These are phyloP conservation scores for Lentinula boryana DNA, from an alignment of 768 basidiomycete species.

Conservation along the genomic window DNA sequence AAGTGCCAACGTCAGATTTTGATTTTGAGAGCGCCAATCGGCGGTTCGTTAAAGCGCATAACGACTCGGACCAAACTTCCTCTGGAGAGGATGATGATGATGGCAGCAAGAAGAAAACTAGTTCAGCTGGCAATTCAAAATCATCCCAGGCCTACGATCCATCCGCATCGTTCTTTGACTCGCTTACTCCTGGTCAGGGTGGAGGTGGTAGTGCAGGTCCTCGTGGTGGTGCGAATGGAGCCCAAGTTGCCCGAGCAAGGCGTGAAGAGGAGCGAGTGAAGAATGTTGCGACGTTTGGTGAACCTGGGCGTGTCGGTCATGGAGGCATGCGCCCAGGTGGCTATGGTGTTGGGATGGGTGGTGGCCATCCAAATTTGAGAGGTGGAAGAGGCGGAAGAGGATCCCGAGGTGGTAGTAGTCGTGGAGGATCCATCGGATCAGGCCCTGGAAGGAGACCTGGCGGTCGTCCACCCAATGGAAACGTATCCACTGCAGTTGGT, in stretches of 20 bases:
- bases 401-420: neutral
- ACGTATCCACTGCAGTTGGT: neutral
- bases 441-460: neutral
- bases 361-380: slow-evolving; percentile 30
- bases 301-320: slow-evolving; percentile 67
- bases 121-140: slow-evolving; percentile 32
- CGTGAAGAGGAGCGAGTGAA: slow-evolving; percentile 80
- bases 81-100: slow-evolving; percentile 28
- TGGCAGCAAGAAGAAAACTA: slow-evolving; percentile 18
- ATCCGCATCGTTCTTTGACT: slow-evolving; percentile 77
- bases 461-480: neutral
- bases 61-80: slow-evolving; percentile 20
- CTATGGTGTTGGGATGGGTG: slow-evolving; percentile 74
- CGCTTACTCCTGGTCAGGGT: slow-evolving; percentile 29
- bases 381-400: slow-evolving; percentile 2
- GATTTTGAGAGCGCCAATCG: slow-evolving; percentile 78
- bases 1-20: slow-evolving; percentile 71
- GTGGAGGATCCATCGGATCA: neutral
- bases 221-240: slow-evolving; percentile 30
- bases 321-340: slow-evolving; percentile 66
- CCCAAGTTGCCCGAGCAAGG: slow-evolving; percentile 47
- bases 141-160: slow-evolving; percentile 60
- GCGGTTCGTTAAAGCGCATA: slow-evolving; percentile 61
- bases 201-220: slow-evolving; percentile 30
- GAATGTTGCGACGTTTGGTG: slow-evolving; percentile 85